These are phyloP conservation scores for Sclerotiophoma versabilis DNA, from an alignment of 2,329 filamentous ascomycete genomes.

Conservation along the genomic window DNA sequence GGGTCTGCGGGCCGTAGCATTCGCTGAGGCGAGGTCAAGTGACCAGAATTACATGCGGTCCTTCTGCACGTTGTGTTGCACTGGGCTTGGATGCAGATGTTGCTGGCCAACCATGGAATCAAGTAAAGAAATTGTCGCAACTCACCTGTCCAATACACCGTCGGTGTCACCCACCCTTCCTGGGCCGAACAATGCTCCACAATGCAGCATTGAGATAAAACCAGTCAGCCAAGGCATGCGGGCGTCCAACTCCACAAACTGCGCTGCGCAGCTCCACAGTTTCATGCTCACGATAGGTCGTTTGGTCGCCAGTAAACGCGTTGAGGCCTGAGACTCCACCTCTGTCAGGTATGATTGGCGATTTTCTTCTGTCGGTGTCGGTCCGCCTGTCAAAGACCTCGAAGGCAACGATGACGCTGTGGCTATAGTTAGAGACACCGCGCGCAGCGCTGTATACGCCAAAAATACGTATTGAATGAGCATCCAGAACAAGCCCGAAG, in stretches of 20 bases:
- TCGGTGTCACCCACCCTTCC: slow-evolving; percentile 77
- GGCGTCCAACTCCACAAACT: slow-evolving; percentile 73
- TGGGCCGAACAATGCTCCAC: slow-evolving; percentile 74
- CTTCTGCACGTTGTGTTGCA: slow-evolving; percentile 44
- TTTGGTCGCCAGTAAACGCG: slow-evolving; percentile 49
- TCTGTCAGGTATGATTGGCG: slow-evolving; percentile 40
- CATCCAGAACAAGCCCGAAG: slow-evolving; percentile 60
- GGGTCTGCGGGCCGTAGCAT: slow-evolving; percentile 48
- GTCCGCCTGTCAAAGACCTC: slow-evolving; percentile 51
- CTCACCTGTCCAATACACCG: slow-evolving; percentile 90
- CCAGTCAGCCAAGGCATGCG: slow-evolving; percentile 94
- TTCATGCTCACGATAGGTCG: slow-evolving; percentile 78
- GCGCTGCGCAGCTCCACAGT: slow-evolving; percentile 76
- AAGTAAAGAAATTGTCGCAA: slow-evolving; percentile 44
- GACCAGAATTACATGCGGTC: slow-evolving; percentile 65
- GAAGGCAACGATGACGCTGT: slow-evolving; percentile 72
- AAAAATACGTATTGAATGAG: slow-evolving; percentile 59
- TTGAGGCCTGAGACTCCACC: slow-evolving; percentile 42
- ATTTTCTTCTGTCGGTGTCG: slow-evolving; percentile 37
- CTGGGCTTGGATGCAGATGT: slow-evolving; percentile 27
- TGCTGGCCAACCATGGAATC: slow-evolving; percentile 44
- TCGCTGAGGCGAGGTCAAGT: slow-evolving; percentile 64
- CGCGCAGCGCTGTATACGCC: slow-evolving; percentile 69
- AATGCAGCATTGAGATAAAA: slow-evolving; percentile 76
- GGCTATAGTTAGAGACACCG: slow-evolving; percentile 69